Conservation (phyloP, 1,284 basidiomycete genomes). For the Apiotrichum gracile region DNA sequence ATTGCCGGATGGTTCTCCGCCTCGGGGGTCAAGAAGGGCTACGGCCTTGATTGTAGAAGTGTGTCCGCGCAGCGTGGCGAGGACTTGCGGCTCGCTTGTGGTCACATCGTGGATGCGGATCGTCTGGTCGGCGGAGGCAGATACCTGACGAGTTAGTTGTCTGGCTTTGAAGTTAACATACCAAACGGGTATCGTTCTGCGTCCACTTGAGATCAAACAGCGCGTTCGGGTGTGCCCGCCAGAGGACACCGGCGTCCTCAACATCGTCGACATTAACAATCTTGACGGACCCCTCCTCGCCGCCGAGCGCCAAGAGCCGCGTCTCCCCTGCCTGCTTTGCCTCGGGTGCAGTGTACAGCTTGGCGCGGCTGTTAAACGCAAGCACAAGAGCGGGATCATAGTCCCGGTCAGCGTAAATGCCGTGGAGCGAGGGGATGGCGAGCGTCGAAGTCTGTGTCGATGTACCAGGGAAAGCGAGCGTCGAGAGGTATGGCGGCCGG, state of each 20-base stretch:
- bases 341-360: slow-evolving; percentile 17
- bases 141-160: slow-evolving; percentile 25
- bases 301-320: slow-evolving; percentile 35
- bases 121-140: slow-evolving; percentile 43
- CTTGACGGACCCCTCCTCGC: slow-evolving; percentile 39
- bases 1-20: slow-evolving; percentile 13
- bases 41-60: slow-evolving; percentile 43
- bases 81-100: slow-evolving; percentile 16
- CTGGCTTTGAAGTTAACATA: slow-evolving; percentile 18
- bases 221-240: slow-evolving; percentile 63
- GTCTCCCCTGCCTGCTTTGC: slow-evolving; percentile 16
- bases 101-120: slow-evolving; percentile 35
- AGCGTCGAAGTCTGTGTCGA: slow-evolving; percentile 20
- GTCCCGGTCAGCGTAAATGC: slow-evolving; percentile 29
- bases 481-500: not conserved
- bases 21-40: slow-evolving; percentile 33
- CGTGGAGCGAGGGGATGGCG: slow-evolving; percentile 32
- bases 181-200: slow-evolving; percentile 51
- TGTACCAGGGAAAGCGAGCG: not conserved
- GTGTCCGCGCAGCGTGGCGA: slow-evolving; percentile 40
- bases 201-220: slow-evolving; percentile 77
- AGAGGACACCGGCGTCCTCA: slow-evolving; percentile 20
- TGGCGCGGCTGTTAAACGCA: slow-evolving; percentile 32
- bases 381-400: slow-evolving; percentile 33
- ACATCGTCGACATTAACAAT: slow-evolving; percentile 36